These are phyloP conservation scores for Yamadazyma siamensis DNA, from an alignment of 1,139 yeast genomes.

Conservation along the genomic window DNA sequence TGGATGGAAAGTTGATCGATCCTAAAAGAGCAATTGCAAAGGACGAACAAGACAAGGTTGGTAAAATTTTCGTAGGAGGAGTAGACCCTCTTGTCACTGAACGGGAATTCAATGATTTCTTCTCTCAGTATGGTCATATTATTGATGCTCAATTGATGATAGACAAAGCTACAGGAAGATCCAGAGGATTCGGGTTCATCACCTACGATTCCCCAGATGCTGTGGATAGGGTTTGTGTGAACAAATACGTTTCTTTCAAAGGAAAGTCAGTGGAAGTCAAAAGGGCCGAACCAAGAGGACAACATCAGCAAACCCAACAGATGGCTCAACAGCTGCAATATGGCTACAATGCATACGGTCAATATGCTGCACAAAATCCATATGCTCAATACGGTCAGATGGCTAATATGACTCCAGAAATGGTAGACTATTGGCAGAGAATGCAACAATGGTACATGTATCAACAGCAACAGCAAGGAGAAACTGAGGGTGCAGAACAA, in stretches of 20 bases:
- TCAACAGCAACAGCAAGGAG: constrained; percentile 54
- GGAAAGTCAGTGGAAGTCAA: constrained; percentile 94
- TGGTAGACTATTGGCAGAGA: constrained; percentile 87
- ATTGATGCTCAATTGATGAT: constrained; percentile 97
- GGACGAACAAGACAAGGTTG: constrained; percentile 96
- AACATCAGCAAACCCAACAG: constrained; percentile 40
- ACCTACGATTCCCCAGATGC: constrained; percentile 96
- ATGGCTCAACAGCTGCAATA: constrained; percentile 37
- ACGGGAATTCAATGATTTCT: constrained; percentile 82
- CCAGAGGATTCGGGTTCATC: constrained; percentile 97
- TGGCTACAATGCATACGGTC: constrained; percentile 28
- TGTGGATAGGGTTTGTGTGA: constrained; percentile 85
- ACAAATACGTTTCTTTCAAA: constrained; percentile 77
- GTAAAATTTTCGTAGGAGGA: constrained; percentile 97
- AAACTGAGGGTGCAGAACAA: constrained; percentile 34
- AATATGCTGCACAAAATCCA: constrained; percentile 24
- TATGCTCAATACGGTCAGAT: constrained; percentile 24
- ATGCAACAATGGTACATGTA: constrained; percentile 76
- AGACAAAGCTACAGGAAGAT: constrained; percentile 96
- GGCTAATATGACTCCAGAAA: constrained; percentile 69
- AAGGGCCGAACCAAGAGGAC: constrained; percentile 92
- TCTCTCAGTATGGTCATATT: constrained; percentile 86
- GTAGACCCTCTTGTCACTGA: constrained; percentile 95
- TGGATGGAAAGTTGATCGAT: constrained; percentile 96
- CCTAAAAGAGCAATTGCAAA: constrained; percentile 98